phyloP scores from a whole-genome alignment of 1,284 basidiomycete species.

The Coniferiporia weirii region DNA sequence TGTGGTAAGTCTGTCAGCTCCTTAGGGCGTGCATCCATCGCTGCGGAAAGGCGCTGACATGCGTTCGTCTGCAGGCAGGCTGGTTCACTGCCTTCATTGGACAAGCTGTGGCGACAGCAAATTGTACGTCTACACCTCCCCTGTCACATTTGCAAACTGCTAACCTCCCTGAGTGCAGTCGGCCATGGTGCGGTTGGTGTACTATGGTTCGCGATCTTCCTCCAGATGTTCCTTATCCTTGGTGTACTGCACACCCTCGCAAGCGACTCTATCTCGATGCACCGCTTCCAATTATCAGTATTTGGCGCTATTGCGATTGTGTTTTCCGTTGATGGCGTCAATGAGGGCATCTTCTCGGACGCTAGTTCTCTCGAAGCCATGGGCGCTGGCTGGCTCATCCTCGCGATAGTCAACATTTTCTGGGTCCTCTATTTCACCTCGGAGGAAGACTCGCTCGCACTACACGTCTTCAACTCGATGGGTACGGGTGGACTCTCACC shows the following conservation, averaged over 20 bases:
- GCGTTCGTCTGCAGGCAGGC: slow-evolving; percentile 48
- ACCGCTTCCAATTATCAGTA: slow-evolving; percentile 83
- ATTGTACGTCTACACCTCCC: slow-evolving; percentile 40
- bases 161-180: slow-evolving; percentile 26
- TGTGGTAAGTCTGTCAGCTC: slow-evolving; percentile 45
- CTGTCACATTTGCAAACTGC: slow-evolving; percentile 1
- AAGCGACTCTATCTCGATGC: slow-evolving; percentile 77
- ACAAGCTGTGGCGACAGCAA: slow-evolving; percentile 64
- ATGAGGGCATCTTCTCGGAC: slow-evolving; percentile 55
- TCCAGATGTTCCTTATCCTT: slow-evolving; percentile 77
- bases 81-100: slow-evolving; percentile 94
- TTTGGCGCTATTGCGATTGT: slow-evolving; percentile 86
- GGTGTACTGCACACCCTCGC: slow-evolving; percentile 80
- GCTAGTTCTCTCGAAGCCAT: slow-evolving; percentile 66
- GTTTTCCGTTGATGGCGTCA: slow-evolving; percentile 78
- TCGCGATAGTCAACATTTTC: slow-evolving; percentile 85
- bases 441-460: slow-evolving; percentile 84
- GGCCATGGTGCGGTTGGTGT: slow-evolving; percentile 52
- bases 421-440: slow-evolving; percentile 97
- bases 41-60: slow-evolving; percentile 5
- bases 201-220: slow-evolving; percentile 91
- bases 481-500: slow-evolving; percentile 84
- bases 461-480: slow-evolving; percentile 80
- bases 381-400: slow-evolving; percentile 91
- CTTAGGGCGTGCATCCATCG: slow-evolving; percentile 5